A percentile compares a stretch with the other conserved stretches of the same genome.
These are phyloP conservation scores for Colletotrichum sp. DNA, from an alignment of 2,329 filamentous ascomycete species.

Conservation along the genomic window DNA sequence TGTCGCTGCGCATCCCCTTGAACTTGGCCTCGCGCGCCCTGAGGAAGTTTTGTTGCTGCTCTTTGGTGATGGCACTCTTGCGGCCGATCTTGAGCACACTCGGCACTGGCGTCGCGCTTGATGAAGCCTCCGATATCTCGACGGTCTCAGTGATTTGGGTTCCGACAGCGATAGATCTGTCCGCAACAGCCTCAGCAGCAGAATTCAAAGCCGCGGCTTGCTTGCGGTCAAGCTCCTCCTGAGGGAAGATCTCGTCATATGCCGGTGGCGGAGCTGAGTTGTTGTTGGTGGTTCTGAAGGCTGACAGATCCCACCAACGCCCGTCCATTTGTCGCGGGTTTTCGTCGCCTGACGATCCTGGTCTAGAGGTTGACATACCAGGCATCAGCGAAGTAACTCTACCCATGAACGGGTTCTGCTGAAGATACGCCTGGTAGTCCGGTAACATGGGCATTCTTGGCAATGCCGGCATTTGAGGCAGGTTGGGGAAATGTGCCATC, in stretches of 20 bases:
- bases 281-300: constrained; percentile 50
- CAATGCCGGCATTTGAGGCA: constrained; percentile 59
- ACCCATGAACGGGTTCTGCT: constrained; percentile 67
- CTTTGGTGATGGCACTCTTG: constrained; percentile 68
- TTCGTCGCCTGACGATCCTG: constrained; percentile 49
- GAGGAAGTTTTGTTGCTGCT: constrained; percentile 69
- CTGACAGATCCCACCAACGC: constrained; percentile 73
- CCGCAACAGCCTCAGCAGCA: constrained; percentile 62
- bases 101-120: constrained; percentile 24
- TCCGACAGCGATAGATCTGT: constrained; percentile 57
- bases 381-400: constrained; percentile 76
- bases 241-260: constrained; percentile 80
- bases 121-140: constrained; percentile 39
- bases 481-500: constrained; percentile 65
- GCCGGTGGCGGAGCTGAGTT: constrained; percentile 68
- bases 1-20: constrained; percentile 67
- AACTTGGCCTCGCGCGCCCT: constrained; percentile 66
- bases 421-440: constrained; percentile 74
- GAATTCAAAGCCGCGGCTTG: constrained; percentile 63
- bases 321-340: constrained; percentile 52
- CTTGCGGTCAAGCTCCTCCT: constrained; percentile 58
- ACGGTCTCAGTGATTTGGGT: constrained; percentile 39
- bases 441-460: constrained; percentile 68
- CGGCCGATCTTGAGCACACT: constrained; percentile 63
- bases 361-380: constrained; percentile 59